These are phyloP conservation scores for Rhizophagus clarus DNA, from an alignment of 192 early-diverging fungal genomes.

Conservation along the genomic window DNA sequence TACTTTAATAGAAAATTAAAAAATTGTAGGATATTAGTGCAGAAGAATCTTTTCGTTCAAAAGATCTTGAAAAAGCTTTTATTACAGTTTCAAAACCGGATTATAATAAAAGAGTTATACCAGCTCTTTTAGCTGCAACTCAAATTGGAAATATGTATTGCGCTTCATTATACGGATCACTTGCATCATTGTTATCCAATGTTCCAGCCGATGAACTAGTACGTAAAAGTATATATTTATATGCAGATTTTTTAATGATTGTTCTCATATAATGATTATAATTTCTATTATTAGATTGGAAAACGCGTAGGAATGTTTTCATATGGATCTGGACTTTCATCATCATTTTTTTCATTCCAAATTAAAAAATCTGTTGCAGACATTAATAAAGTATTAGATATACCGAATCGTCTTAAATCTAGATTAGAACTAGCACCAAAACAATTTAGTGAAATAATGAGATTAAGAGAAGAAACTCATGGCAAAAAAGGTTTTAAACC, in stretches of 20 bases:
- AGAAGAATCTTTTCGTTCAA: slow-evolving; percentile 81
- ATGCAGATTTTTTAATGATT: neutral
- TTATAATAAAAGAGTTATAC: slow-evolving; percentile 76
- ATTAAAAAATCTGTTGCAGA: slow-evolving; percentile 65
- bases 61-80: slow-evolving; percentile 92
- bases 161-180: slow-evolving; percentile 61
- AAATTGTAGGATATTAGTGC: slow-evolving; percentile 43
- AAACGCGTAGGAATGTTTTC: slow-evolving; percentile 92
- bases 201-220: slow-evolving; percentile 67
- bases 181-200: slow-evolving; percentile 80
- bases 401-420: slow-evolving; percentile 69
- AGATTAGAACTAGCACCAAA: slow-evolving; percentile 78
- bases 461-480: slow-evolving; percentile 85
- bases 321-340: slow-evolving; percentile 95
- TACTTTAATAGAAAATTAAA: neutral
- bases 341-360: slow-evolving; percentile 92
- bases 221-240: neutral
- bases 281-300: slow-evolving; percentile 45
- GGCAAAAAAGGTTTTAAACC: slow-evolving; percentile 82
- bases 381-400: slow-evolving; percentile 64
- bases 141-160: slow-evolving; percentile 96
- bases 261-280: neutral
- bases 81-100: slow-evolving; percentile 74
- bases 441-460: slow-evolving; percentile 80
- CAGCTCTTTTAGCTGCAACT: slow-evolving; percentile 77